These are phyloP conservation scores for Lophium mytilinum DNA, from an alignment of 495 filamentous ascomycete species.

Conservation along the genomic window DNA sequence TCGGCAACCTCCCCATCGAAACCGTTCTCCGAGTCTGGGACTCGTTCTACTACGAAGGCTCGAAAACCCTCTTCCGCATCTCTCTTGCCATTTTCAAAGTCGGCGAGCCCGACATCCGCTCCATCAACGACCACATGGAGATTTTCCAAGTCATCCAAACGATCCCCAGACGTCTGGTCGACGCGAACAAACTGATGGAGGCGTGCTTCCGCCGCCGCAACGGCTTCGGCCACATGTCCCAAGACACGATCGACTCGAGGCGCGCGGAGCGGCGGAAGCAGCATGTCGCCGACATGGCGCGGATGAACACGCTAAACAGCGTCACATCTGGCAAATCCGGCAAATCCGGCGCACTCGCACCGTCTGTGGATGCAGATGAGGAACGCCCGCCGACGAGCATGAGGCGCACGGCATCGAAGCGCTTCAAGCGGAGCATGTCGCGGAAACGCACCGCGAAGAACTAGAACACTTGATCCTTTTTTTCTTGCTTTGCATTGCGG, in stretches of 20 bases:
- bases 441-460: background rate
- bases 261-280: constrained; percentile 49
- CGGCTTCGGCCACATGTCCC: constrained; percentile 72
- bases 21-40: constrained; percentile 91
- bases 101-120: constrained; percentile 73
- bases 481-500: too few relatives aligned
- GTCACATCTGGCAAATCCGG: background rate
- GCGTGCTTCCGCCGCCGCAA: constrained; percentile 70
- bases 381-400: background rate
- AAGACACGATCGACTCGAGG: constrained; percentile 55
- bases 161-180: constrained; percentile 72
- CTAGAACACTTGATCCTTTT: background rate
- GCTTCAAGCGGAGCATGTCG: background rate
- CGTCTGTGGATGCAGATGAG: background rate
- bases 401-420: background rate
- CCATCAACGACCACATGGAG: constrained; percentile 80
- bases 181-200: constrained; percentile 73
- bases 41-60: constrained; percentile 89
- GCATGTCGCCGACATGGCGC: constrained; percentile 32
- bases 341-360: background rate
- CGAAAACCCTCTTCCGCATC: constrained; percentile 89
- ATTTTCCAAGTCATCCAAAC: constrained; percentile 91
- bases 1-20: constrained; percentile 86
- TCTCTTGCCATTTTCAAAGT: constrained; percentile 89
- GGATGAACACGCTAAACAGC: background rate